phyloP scores from a whole-genome alignment of 768 basidiomycete species.

The Macrolepiota dolichaula region DNA sequence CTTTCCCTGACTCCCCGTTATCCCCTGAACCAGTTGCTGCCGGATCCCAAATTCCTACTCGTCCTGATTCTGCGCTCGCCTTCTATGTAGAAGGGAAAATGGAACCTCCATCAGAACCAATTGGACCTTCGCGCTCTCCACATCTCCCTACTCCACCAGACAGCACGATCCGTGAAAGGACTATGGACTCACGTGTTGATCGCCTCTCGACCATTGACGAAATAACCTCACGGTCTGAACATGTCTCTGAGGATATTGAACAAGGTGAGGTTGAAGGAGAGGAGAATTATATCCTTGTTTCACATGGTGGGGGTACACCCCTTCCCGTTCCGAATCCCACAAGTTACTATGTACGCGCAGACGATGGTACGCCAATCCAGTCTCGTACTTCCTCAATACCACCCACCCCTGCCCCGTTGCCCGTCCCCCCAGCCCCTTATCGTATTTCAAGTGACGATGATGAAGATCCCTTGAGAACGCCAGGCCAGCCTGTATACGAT shows the following conservation, averaged over 20 bases:
- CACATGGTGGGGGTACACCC: constrained; percentile 15
- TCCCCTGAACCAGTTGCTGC: constrained; percentile 12
- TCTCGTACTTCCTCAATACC: not conserved
- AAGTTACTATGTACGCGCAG: constrained; percentile 10
- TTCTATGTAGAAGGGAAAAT: constrained; percentile 25
- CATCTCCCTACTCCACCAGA: constrained; percentile 36
- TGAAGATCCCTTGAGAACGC: constrained; percentile 2
- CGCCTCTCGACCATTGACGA: constrained; percentile 29
- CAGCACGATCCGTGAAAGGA: constrained; percentile 22
- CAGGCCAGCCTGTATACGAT: not conserved
- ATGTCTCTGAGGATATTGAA: constrained; percentile 4
- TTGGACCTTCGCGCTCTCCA: constrained; percentile 14
- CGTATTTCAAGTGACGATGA: not conserved
- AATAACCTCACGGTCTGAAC: constrained; percentile 21
- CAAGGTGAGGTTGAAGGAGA: not conserved
- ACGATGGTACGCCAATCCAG: not conserved
- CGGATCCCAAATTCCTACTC: constrained; percentile 15
- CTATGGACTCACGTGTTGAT: constrained; percentile 15
- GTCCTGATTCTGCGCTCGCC: constrained; percentile 28
- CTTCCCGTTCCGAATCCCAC: constrained; percentile 24
- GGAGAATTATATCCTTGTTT: not conserved
- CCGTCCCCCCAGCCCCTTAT: not conserved
- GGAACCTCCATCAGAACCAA: constrained; percentile 23
- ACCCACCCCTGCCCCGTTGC: constrained; percentile 1
- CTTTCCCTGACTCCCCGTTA: constrained; percentile 24